Percentiles rank a stretch among this genome's conserved stretches.
These are phyloP conservation scores for Lepiota venenata DNA, from an alignment of 768 basidiomycete species.

Conservation along the genomic window DNA sequence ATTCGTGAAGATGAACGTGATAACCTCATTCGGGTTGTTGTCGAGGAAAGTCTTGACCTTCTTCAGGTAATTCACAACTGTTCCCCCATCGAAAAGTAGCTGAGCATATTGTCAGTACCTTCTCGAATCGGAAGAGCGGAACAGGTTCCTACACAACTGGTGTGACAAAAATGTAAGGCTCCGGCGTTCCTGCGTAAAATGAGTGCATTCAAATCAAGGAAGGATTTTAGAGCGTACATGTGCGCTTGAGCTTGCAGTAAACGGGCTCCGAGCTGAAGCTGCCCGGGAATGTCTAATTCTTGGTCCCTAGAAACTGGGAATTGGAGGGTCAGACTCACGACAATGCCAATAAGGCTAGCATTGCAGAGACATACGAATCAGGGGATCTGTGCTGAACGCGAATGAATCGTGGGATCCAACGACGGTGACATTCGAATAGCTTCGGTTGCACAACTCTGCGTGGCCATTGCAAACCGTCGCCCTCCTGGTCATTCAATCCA, in stretches of 20 bases:
- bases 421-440: slow-evolving; percentile 50
- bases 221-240: slow-evolving; percentile 23
- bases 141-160: slow-evolving; percentile 41
- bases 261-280: slow-evolving; percentile 49
- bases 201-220: background rate
- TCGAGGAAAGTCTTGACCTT: slow-evolving; percentile 54
- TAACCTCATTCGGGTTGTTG: slow-evolving; percentile 61
- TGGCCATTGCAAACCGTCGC: slow-evolving; percentile 62
- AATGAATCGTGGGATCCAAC: slow-evolving; percentile 57
- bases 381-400: slow-evolving; percentile 43
- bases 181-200: slow-evolving; percentile 29
- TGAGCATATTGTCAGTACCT: slow-evolving; percentile 11
- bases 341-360: background rate
- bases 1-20: slow-evolving; percentile 67
- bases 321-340: background rate
- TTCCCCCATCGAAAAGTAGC: slow-evolving; percentile 53
- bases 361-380: slow-evolving; percentile 33
- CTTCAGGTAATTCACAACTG: slow-evolving; percentile 43
- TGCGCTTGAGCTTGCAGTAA: slow-evolving; percentile 61
- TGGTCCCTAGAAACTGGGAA: slow-evolving; percentile 45
- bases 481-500: slow-evolving; percentile 16
- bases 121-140: slow-evolving; percentile 16
- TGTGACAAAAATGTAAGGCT: slow-evolving; percentile 65
- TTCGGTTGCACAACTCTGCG: slow-evolving; percentile 54
- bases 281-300: slow-evolving; percentile 44